Percentiles rank a stretch among this genome's conserved stretches.
Conservation (phyloP, 148 eudicot genomes). For the Rhododendron vialii region DNA sequence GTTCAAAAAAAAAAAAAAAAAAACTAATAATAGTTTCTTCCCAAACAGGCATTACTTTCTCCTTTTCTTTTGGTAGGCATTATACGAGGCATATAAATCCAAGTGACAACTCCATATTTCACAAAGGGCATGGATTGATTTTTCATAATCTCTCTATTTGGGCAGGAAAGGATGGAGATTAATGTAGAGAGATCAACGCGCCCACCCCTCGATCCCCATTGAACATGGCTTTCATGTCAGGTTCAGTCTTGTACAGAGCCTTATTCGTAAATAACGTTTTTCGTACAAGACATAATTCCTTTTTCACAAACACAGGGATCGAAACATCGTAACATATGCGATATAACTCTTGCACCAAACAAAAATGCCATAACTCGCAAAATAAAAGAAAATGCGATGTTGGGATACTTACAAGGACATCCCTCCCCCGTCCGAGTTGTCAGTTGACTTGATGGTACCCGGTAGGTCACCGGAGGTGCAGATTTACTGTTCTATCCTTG, state of each 20-base stretch:
- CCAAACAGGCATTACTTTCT: neutral
- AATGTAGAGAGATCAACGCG: slow-evolving; percentile 39
- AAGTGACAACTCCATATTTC: slow-evolving; percentile 17
- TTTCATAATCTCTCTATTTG: slow-evolving; percentile 37
- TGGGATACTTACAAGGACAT: neutral
- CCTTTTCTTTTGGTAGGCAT: neutral
- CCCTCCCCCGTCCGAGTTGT: neutral
- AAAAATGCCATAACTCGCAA: neutral
- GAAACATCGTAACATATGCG: neutral
- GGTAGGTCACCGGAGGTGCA: too few species aligned
- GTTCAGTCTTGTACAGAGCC: slow-evolving; percentile 74
- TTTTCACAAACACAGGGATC: neutral
- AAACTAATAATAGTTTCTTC: neutral
- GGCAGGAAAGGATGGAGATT: slow-evolving; percentile 50
- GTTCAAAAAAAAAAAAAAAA: too few species aligned
- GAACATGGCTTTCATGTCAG: slow-evolving; percentile 61
- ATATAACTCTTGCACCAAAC: neutral
- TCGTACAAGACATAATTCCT: slow-evolving; percentile 50
- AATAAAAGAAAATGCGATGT: neutral
- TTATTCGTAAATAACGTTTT: slow-evolving; percentile 35
- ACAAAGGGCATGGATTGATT: slow-evolving; percentile 14
- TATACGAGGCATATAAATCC: neutral
- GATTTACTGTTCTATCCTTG: neutral
- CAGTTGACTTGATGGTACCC: neutral
- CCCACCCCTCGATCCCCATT: slow-evolving; percentile 14